Conservation (phyloP, 805 yeast genomes). For the Starmerella gropengiesseri region DNA sequence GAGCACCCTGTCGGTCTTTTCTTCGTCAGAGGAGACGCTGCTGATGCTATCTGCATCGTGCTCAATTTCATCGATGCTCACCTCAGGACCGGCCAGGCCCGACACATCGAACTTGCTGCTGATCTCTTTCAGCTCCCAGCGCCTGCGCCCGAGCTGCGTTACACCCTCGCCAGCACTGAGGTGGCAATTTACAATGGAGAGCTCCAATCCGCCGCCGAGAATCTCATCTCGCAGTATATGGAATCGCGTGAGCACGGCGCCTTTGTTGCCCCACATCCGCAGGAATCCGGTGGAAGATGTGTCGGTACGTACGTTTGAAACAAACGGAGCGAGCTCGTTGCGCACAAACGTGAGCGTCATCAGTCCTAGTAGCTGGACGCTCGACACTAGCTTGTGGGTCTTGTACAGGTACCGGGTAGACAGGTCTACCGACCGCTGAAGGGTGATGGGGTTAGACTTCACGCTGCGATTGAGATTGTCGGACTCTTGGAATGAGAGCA, state of each 20-base stretch:
- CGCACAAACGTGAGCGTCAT: slow-evolving; percentile 38
- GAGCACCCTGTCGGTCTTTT: slow-evolving; percentile 1
- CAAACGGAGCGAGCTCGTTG: slow-evolving; percentile 30
- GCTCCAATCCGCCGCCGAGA: slow-evolving; percentile 27
- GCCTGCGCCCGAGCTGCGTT: slow-evolving; percentile 32
- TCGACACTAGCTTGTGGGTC: slow-evolving; percentile 32
- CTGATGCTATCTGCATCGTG: slow-evolving; percentile 11
- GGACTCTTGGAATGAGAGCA: slow-evolving; percentile 72
- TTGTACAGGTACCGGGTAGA: slow-evolving; percentile 23
- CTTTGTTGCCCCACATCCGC: slow-evolving; percentile 52
- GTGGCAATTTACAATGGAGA: slow-evolving; percentile 41
- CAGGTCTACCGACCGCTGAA: slow-evolving; percentile 22
- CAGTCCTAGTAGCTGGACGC: slow-evolving; percentile 44
- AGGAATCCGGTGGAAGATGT: slow-evolving; percentile 49
- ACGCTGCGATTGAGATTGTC: slow-evolving; percentile 36
- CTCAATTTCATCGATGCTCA: slow-evolving; percentile 1
- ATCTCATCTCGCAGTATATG: slow-evolving; percentile 25
- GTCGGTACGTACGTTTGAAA: slow-evolving; percentile 33
- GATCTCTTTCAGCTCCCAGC: slow-evolving; percentile 38
- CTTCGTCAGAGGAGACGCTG: slow-evolving; percentile 14
- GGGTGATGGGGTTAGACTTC: slow-evolving; percentile 28
- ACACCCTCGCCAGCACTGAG: slow-evolving; percentile 36
- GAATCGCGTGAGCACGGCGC: slow-evolving; percentile 42
- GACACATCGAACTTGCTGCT: slow-evolving; percentile 26
- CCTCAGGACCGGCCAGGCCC: slow-evolving; percentile 18